These are phyloP conservation scores for Candida ascalaphidarum DNA, from an alignment of 805 yeast species.

Conservation along the genomic window DNA sequence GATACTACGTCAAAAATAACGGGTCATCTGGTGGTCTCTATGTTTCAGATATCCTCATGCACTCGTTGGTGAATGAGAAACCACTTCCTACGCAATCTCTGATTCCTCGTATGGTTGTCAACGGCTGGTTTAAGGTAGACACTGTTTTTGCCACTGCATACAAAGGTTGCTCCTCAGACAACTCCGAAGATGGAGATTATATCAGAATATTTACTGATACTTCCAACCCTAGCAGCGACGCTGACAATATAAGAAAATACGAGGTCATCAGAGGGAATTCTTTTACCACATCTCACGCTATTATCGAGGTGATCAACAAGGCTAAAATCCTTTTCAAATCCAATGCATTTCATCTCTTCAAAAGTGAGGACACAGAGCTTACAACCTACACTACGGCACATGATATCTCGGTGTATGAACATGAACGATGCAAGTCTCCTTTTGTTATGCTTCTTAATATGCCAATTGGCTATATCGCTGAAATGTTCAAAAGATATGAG, in stretches of 20 bases:
- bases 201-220: constrained; percentile 19
- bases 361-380: constrained; percentile 24
- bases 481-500: constrained; percentile 22
- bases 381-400: constrained; percentile 64
- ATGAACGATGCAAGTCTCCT: constrained; percentile 53
- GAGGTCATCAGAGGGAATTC: constrained; percentile 14
- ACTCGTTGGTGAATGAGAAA: constrained; percentile 77
- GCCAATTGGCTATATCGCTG: constrained; percentile 23
- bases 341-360: constrained; percentile 82
- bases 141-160: constrained; percentile 45
- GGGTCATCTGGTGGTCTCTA: constrained; percentile 37
- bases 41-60: constrained; percentile 78
- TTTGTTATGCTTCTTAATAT: constrained; percentile 61
- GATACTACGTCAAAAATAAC: constrained; percentile 18
- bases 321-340: constrained; percentile 69
- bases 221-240: constrained; percentile 11
- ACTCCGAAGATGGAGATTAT: constrained; percentile 8
- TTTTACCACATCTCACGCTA: no score
- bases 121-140: constrained; percentile 56
- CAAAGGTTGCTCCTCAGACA: constrained; percentile 14
- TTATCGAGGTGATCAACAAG: constrained; percentile 54
- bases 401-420: constrained; percentile 40
- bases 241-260: no score
- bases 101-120: constrained; percentile 64
- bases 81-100: constrained; percentile 44